Base-by-base conservation (phyloP, 2,329 filamentous ascomycete genomes). In the Ophiostoma angusticollis region DNA sequence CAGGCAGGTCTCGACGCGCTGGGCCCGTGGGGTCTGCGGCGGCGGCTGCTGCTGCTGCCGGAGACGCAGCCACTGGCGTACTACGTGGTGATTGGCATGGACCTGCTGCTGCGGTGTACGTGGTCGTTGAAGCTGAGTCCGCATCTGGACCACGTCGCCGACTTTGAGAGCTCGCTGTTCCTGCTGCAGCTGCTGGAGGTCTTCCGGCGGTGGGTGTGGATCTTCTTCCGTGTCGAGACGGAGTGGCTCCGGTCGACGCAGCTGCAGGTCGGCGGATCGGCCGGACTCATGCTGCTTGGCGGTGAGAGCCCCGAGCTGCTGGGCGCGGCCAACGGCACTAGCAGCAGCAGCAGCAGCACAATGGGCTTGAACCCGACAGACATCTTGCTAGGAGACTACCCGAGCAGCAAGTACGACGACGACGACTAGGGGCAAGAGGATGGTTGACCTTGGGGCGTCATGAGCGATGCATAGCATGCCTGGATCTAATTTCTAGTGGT, bases 211-310 rank as follows among this genome's bases (percentile, higher is more conserved):
- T 96, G 89, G 86, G 72, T 96, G 44, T 98, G 91, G 91, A 85
- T 95, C 41, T 96, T 95, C 60, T 84, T 96, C 61, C 74, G 91
- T 9, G 79, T 93, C 29, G 91, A 98, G 66, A 87, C 85, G 17
- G 91, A 98, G 64, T 94, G 83, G 82, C 72, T 84, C 59, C 66
- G 76, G 61, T 70, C 60, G 48, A 63, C 61, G n/a, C 13, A 9
- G n/a, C 29, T 19, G 18, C 23, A 24, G 17, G 28, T 5, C 13
- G 11, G 18, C 13, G 24, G 19, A 8, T 16, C 13, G 5, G 23
- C 23, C 7, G 24, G 29, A 4, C 17, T 9, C 2, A 31, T 31
- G 4, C 17, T 45, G 19, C 18, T 39, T 3, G 37, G 37, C n/a
- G 19, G 4, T 23, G 30, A 24, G 31, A 9, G 30, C 25, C 12